phyloP scores from a whole-genome alignment of 257 asterid species.

The Gentiana straminea region DNA sequence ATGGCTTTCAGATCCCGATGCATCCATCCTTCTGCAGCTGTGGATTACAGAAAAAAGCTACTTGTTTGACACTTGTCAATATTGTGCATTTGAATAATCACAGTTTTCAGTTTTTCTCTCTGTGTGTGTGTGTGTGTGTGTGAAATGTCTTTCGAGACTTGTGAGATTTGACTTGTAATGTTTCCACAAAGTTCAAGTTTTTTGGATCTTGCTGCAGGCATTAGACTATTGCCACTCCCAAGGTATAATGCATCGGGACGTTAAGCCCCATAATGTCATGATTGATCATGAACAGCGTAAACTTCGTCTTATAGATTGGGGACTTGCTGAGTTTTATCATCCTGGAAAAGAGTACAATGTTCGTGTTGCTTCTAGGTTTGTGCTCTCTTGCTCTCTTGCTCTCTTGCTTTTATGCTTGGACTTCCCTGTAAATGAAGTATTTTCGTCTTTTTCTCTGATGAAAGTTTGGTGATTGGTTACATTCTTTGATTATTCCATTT shows the following conservation, averaged over 20 bases:
- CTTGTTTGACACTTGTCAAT: too few species aligned
- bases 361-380: conserved; percentile 46
- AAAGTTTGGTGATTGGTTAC: neutral
- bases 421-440: too few species aligned
- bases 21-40: too few species aligned
- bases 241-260: conserved; percentile 45
- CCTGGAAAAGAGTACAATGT: conserved; percentile 41
- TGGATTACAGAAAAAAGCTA: too few species aligned
- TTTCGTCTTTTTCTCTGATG: too few species aligned
- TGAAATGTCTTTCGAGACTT: neutral
- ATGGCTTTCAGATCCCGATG: too few species aligned
- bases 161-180: too few species aligned
- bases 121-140: too few species aligned
- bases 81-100: too few species aligned
- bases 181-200: neutral
- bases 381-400: conserved; percentile 8
- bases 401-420: neutral
- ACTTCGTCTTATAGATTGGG: conserved; percentile 43
- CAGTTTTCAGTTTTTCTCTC: too few species aligned
- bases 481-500: neutral
- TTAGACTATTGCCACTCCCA: conserved; percentile 40
- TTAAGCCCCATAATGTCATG: conserved; percentile 47
- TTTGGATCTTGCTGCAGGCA: conserved; percentile 19
- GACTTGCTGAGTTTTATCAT: conserved; percentile 40
- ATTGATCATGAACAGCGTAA: conserved; percentile 46